Base-by-base conservation (phyloP, 495 filamentous ascomycete genomes). In the Penicillium pancosmium region DNA sequence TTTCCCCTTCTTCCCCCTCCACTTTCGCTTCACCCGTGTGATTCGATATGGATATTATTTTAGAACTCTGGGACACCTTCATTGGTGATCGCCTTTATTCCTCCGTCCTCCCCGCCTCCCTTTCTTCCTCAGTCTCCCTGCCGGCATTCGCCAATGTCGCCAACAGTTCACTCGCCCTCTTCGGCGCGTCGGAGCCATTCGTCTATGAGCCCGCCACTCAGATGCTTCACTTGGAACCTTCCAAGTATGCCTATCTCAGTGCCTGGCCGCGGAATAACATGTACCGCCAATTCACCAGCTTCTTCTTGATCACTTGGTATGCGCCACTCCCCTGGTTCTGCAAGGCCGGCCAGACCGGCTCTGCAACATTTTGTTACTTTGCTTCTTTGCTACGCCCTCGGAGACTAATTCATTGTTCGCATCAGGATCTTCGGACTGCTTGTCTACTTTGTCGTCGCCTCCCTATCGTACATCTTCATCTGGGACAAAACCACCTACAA, bases 401-500 rank as follows among this genome's bases (percentile, higher is more conserved):
- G 16, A 25, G 36, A 67, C 55, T 60, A 52, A 68, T 51, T 11
- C 2, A 23, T 23, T 12, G 49, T 2, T 19, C 41, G 4, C 15
- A 27, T 41, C 51, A 96, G 92, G 88, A 68, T 96, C 64, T 95
- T 94, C 65, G 92, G 93, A 56, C 71, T 91, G 27, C 61, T 91
- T 43, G 74, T 92, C 60, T 98, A 98, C 80, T 96, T 93, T 73
- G 59, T 90, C 60, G 91, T 88, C 69, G 87, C 93, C 18, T 82
- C 87, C 40, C 79, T 96, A 27, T 96, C 92, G 33, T 98, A 96
- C 79, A 56, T 88, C 66, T 93, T 96, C 82, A 79, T 98, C 76
- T 98, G 96, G 81, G 93, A 98, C 76, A 92, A 98, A 71, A 81
- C 84, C 18, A 93, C 90, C 62, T 86, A 91, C 78, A 79, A 89